A percentile compares a stretch with the other conserved stretches of the same genome.
These are phyloP conservation scores for Xylariaceae sp. DNA, from an alignment of 2,329 filamentous ascomycete genomes.

Conservation along the genomic window DNA sequence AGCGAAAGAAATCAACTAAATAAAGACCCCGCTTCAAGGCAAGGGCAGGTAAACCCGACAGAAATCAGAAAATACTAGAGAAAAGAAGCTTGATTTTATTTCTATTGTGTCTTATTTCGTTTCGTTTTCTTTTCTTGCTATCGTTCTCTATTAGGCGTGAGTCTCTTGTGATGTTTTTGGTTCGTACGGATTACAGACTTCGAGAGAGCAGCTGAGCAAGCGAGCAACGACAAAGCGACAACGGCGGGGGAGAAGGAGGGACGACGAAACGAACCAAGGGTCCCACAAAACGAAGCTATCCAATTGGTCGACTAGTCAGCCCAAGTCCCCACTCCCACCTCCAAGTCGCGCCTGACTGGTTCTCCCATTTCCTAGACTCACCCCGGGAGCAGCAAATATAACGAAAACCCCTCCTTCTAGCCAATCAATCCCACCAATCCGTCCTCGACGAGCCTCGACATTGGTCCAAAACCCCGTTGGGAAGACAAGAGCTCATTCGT, in stretches of 20 bases:
- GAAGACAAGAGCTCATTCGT: conserved; percentile 25
- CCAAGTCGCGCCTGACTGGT: background rate
- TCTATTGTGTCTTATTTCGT: background rate
- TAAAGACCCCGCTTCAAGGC: background rate
- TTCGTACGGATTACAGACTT: background rate
- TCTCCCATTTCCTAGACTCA: background rate
- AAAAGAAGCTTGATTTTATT: background rate
- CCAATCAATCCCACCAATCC: conserved; percentile 34
- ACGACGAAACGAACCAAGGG: background rate
- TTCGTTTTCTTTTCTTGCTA: background rate
- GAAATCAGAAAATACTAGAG: background rate
- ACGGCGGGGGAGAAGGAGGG: background rate
- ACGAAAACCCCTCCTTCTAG: conserved; percentile 18
- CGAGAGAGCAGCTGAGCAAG: background rate
- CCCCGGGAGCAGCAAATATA: background rate
- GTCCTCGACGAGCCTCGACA: conserved; percentile 21
- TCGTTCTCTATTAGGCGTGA: background rate
- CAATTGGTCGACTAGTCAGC: background rate
- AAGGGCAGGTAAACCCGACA: background rate
- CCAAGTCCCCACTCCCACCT: background rate
- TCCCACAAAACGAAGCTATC: background rate
- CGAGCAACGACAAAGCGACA: background rate
- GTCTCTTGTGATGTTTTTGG: background rate
- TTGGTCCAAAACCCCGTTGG: conserved; percentile 17
- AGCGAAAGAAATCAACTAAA: background rate